A percentile compares a stretch with the other conserved stretches of the same genome.
Conservation (phyloP, 176 grass and related monocot genomes). For the Cenchrus fungigraminus region DNA sequence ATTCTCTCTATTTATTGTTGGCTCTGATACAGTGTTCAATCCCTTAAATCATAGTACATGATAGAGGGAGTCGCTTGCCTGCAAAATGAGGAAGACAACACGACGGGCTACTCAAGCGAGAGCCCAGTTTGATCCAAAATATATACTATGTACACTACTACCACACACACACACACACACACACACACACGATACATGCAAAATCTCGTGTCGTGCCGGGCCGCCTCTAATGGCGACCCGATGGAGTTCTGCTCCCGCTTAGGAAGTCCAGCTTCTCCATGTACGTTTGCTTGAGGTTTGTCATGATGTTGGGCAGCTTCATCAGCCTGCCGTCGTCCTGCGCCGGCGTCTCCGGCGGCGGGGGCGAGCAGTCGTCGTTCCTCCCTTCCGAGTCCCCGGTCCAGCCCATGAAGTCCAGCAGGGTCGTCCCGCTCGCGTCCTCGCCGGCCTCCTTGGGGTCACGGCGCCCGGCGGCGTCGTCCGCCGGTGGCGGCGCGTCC, state of each 20-base stretch:
- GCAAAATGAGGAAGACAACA: conserved; percentile 5
- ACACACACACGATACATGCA: conserved; percentile 23
- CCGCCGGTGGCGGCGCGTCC: conserved; percentile 24
- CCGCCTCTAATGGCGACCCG: conserved; percentile 60
- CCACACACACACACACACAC: conserved; percentile 12
- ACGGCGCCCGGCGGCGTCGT: neutral
- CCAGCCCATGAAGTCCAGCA: conserved; percentile 91
- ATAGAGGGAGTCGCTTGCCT: neutral
- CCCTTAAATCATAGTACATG: conserved; percentile 25
- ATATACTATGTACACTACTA: conserved; percentile 43
- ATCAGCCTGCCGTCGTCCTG: conserved; percentile 69
- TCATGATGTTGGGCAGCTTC: conserved; percentile 71
- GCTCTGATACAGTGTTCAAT: conserved; percentile 33
- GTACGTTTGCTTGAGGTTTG: conserved; percentile 66
- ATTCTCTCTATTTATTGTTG: conserved; percentile 21
- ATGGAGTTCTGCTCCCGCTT: conserved; percentile 61
- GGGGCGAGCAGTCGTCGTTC: conserved; percentile 27
- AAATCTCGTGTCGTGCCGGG: conserved; percentile 27
- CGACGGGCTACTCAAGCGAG: conserved; percentile 13
- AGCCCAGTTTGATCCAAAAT: conserved; percentile 31
- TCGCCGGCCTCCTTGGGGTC: neutral
- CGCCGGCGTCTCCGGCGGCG: conserved; percentile 14
- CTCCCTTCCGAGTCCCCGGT: conserved; percentile 46
- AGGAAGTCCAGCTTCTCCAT: conserved; percentile 69
- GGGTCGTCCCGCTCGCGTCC: conserved; percentile 56